These are phyloP conservation scores for Nyctanthes arbortristis DNA, from an alignment of 257 asterid genomes.

Conservation along the genomic window DNA sequence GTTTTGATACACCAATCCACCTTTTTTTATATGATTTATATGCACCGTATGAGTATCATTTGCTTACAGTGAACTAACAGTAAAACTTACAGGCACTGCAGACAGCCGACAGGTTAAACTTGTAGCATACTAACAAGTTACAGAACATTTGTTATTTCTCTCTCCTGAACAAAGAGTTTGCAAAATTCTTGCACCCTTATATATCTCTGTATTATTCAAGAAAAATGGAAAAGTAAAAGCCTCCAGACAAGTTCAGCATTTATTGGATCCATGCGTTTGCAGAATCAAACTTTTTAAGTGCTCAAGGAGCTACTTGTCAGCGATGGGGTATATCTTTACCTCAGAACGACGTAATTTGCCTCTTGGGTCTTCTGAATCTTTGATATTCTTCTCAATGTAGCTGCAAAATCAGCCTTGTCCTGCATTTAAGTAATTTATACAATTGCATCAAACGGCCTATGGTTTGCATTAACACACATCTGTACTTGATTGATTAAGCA, in stretches of 20 bases:
- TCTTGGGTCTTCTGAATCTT: conserved; percentile 78
- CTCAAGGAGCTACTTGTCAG: background rate
- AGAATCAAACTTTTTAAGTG: background rate
- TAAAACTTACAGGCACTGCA: too few species aligned
- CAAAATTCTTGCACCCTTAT: background rate
- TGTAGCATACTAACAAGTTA: too few species aligned
- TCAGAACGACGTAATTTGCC: conserved; percentile 62
- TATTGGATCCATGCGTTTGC: background rate
- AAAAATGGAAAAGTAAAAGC: background rate
- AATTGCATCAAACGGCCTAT: background rate
- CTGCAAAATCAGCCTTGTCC: conserved; percentile 93
- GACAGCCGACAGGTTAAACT: too few species aligned
- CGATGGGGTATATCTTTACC: conserved; percentile 41
- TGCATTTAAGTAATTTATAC: conserved; percentile 32
- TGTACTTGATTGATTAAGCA: background rate
- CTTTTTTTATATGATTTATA: too few species aligned
- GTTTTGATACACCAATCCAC: too few species aligned
- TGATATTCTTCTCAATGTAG: conserved; percentile 73
- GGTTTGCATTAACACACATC: background rate
- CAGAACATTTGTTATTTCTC: too few species aligned
- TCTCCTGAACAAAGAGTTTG: background rate
- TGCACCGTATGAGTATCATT: too few species aligned
- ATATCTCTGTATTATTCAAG: background rate
- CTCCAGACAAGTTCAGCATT: background rate
- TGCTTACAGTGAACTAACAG: too few species aligned